Base-by-base conservation (phyloP, 106 monocot genomes). In the Gastrodia elata region DNA sequence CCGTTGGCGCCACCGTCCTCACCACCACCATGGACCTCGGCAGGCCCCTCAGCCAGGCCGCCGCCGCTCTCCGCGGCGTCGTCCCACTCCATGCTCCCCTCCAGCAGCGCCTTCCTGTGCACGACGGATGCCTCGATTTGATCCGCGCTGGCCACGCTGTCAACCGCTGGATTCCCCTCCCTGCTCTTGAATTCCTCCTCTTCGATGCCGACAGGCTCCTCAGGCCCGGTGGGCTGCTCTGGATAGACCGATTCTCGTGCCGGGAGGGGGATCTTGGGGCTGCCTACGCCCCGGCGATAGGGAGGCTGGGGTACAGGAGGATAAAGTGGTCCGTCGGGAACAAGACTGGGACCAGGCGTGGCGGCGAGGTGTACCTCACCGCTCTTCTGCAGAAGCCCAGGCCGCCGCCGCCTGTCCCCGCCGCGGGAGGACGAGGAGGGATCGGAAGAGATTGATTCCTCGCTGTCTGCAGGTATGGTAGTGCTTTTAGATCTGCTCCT, bases 231-330 rank as follows among this genome's bases (percentile, higher is more conserved):
- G 97, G 93, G 0, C 42, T 90, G 35, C 71, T 90, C 11, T 97
- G 93, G 93, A 34, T 97, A n/a, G 97, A 97, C 76, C 97, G 88
- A 43, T 97, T 93, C 84, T 93, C 82, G 75, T 93, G 93, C 71
- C 79, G 64, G 57, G 38, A 43, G 0, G 52, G 32, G 1, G 93
- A 93, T 64, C 68, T 97, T 58, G 72, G 77, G 16, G 28, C 39
- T 25, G 79, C 86, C 0, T 93, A 88, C 64, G 69, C 48, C 3
- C 84, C 84, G 49, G 73, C 91, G 67, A 72, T 97, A 37, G 70
- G 48, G 72, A 81, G 84, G 55, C 58, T 97, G 32, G 84, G 93
- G 9, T 97, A 93, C 64, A 82, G 76, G 77, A 79, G 68, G 34
- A 78, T 97, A 68, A 97, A 97, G 72, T 97, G 97, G 97, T 79